Conservation (phyloP, 345 rosid genomes). For the Aquilaria yunnanensis region DNA sequence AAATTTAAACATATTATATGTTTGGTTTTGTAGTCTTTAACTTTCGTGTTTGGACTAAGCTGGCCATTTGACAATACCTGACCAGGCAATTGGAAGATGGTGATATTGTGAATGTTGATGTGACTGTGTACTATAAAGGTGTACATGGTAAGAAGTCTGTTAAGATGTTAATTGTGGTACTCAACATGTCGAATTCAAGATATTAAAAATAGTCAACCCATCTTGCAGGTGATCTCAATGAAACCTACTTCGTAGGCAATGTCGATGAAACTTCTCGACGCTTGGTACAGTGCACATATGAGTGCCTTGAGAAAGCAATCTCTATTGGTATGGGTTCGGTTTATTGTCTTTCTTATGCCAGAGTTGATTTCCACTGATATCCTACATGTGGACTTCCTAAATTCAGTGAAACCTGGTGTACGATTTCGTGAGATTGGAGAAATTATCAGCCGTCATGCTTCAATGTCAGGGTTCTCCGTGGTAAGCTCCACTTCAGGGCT, state of each 20-base stretch:
- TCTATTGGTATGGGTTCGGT: constrained; percentile 51
- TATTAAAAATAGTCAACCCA: constrained; percentile 8
- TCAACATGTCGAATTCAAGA: not conserved
- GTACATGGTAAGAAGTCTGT: constrained; percentile 63
- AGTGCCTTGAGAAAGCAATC: constrained; percentile 94
- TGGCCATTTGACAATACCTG: not conserved
- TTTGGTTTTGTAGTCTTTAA: not conserved
- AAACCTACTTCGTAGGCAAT: constrained; percentile 94
- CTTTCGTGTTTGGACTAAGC: not conserved
- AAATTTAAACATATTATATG: not conserved
- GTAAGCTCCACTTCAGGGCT: constrained; percentile 29
- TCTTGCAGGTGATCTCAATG: constrained; percentile 83
- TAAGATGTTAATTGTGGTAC: not conserved
- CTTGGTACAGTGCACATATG: constrained; percentile 79
- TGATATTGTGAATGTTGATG: constrained; percentile 87
- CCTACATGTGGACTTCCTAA: constrained; percentile 1
- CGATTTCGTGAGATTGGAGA: constrained; percentile 94
- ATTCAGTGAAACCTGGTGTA: constrained; percentile 89
- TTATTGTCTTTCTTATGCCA: not conserved
- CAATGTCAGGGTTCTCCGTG: constrained; percentile 94
- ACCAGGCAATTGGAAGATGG: constrained; percentile 89
- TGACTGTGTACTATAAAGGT: constrained; percentile 83
- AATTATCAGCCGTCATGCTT: constrained; percentile 82
- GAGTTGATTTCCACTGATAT: constrained; percentile 8
- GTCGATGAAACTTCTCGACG: constrained; percentile 85